These are phyloP conservation scores for Jamesozyma gamospora DNA, from an alignment of 805 yeast species.

Conservation along the genomic window DNA sequence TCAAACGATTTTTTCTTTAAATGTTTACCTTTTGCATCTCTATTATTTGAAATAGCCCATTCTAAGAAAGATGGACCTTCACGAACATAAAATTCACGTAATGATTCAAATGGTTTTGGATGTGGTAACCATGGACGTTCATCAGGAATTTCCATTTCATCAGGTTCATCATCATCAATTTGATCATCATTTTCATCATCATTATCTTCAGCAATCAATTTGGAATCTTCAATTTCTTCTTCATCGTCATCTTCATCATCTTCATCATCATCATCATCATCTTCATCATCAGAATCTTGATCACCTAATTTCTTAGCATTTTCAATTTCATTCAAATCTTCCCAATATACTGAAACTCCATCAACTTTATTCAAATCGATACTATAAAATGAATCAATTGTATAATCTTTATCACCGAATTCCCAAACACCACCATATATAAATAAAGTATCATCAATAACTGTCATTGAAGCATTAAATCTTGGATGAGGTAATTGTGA, in stretches of 20 bases:
- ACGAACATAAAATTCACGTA: constrained; percentile 76
- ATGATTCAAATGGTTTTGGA: constrained; percentile 83
- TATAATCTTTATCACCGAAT: constrained; percentile 73
- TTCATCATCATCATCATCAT: constrained; percentile 59
- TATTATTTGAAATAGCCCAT: constrained; percentile 84
- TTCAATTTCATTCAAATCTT: constrained; percentile 53
- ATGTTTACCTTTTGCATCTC: constrained; percentile 81
- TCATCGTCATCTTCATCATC: constrained; percentile 49
- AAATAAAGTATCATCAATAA: constrained; percentile 71
- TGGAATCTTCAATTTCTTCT: constrained; percentile 40
- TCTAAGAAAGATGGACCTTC: constrained; percentile 80
- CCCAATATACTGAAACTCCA: constrained; percentile 86
- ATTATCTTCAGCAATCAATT: constrained; percentile 37
- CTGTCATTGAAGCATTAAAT: constrained; percentile 78
- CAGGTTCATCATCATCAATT: constrained; percentile 49
- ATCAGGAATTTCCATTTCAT: constrained; percentile 70
- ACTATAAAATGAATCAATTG: constrained; percentile 76
- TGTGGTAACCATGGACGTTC: constrained; percentile 95
- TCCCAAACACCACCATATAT: constrained; percentile 91
- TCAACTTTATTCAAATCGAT: constrained; percentile 79
- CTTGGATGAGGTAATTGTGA: constrained; percentile 75
- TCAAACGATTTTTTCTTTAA: constrained; percentile 85
- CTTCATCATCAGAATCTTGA: constrained; percentile 52
- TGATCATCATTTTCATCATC: constrained; percentile 59
- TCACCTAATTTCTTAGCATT: constrained; percentile 42